Conservation (phyloP, 805 yeast species). For the Hanseniaspora nectarophila region DNA sequence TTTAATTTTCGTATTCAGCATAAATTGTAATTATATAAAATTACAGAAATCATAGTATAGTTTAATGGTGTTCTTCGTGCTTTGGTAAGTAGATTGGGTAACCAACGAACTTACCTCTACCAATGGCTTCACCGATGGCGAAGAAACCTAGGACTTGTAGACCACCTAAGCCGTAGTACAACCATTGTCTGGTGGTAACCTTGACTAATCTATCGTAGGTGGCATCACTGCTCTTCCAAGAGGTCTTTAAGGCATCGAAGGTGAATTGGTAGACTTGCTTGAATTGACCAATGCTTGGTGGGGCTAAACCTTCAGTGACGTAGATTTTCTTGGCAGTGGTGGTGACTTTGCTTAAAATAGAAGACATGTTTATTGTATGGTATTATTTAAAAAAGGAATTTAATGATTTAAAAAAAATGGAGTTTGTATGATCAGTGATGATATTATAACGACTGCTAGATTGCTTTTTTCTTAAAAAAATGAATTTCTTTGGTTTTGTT, state of each 20-base stretch:
- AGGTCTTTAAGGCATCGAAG: slow-evolving; percentile 29
- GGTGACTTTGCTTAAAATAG: slow-evolving; percentile 21
- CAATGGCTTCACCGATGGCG: slow-evolving; percentile 89
- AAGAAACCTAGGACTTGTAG: slow-evolving; percentile 83
- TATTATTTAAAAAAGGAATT: too few relatives aligned
- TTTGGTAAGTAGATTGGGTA: slow-evolving; percentile 38
- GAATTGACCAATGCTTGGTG: slow-evolving; percentile 70
- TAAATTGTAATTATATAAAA: too few relatives aligned
- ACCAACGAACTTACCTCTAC: slow-evolving; percentile 88
- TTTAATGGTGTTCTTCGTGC: slow-evolving; percentile 20
- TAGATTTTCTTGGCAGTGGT: slow-evolving; percentile 49
- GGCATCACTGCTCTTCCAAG: slow-evolving; percentile 30
- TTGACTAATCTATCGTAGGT: slow-evolving; percentile 36
- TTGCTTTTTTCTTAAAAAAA: too few relatives aligned
- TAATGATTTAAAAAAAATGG: not conserved
- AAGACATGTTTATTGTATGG: slow-evolving; percentile 12
- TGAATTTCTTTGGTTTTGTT: too few relatives aligned
- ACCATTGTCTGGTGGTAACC: slow-evolving; percentile 43
- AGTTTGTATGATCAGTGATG: too few relatives aligned
- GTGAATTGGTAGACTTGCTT: slow-evolving; percentile 50
- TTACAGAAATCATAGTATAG: not conserved
- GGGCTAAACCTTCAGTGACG: slow-evolving; percentile 84
- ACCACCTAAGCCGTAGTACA: slow-evolving; percentile 61
- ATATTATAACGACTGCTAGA: too few relatives aligned
- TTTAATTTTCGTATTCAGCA: not conserved